Evolutionary conservation across 2,329 filamentous ascomycete genomes (phyloP), one percentile per base, ranked within the genome.

Genomic region (Colletotrichum abscissum): DNA sequence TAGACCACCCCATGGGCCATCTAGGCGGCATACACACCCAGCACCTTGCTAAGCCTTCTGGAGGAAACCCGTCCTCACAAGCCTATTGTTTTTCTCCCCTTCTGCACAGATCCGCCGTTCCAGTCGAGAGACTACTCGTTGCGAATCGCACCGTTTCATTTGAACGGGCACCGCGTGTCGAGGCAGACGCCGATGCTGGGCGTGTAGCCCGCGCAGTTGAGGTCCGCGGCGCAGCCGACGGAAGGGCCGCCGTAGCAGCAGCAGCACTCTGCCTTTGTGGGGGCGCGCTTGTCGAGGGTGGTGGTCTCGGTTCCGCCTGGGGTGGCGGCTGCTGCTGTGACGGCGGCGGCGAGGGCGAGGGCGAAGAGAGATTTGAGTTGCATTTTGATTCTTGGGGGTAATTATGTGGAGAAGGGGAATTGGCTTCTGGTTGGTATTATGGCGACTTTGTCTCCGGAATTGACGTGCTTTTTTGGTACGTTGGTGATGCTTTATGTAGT

Each of bases 231-330:
- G 58, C 75, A 75, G 56, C 71, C 73, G 30, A 76, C 63, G 9
- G 60, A 63, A 2, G 73, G 75, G 4, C 63, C 63, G 42, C 64
- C 73, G 64, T 76, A 66, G 67, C 70, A 76, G 67, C 73, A 69
- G 73, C 64, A 72, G 49, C 74, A 72, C 28, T 76, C 70, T 30
- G 70, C 75, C 30, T 70, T 69, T 30, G 74, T 73, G 8, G 67
- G 73, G 33, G 68, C 68, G 66, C 69, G 73, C 46, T 22, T 38
- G 46, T 69, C 62, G 55, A 75, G 46, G 12, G 55, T 26, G 1
- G 24, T 33, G 30, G 8, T 33, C 8, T 33, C 30, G 30, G 30
- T 16, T 42, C 35, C 16, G 19, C 11, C n/a, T 24, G 72, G 63
- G 9, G 62, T 63, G 6, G 67, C 52, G 6, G 74, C 65, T 6